Percentiles rank a stretch among this genome's conserved stretches.
Conservation (phyloP, 768 basidiomycete species). For the Russula sp. region DNA sequence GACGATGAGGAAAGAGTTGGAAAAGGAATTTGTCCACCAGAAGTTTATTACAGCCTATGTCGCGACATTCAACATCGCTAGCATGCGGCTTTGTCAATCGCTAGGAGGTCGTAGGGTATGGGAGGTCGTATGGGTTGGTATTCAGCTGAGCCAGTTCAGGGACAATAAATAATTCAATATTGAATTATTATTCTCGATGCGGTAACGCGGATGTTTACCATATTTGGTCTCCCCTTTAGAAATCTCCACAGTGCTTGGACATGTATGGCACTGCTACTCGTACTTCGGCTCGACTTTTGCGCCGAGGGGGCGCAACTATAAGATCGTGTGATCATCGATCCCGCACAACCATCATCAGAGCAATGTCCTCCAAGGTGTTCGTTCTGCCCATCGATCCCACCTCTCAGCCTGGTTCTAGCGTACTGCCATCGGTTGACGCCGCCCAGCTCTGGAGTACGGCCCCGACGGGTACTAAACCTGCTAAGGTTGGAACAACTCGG, state of each 20-base stretch:
- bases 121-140: background rate
- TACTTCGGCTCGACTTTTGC: conserved; percentile 8
- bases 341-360: conserved; percentile 1
- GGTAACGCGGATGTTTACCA: background rate
- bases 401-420: conserved; percentile 28
- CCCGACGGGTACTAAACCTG: conserved; percentile 36
- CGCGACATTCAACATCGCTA: background rate
- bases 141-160: background rate
- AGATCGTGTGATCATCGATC: conserved; percentile 22
- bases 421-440: conserved; percentile 37
- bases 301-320: background rate
- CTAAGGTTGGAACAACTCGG: conserved; percentile 58
- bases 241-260: background rate
- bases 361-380: conserved; percentile 50
- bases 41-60: background rate
- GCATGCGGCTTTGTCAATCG: conserved; percentile 1
- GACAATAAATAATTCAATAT: background rate
- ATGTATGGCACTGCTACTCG: background rate
- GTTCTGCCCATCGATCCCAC: conserved; percentile 54
- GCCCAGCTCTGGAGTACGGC: conserved; percentile 49
- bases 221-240: too few species aligned
- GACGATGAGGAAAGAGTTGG: conserved; percentile 7
- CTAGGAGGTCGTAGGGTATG: background rate
- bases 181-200: background rate
- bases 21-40: background rate